A percentile compares a stretch with the other conserved stretches of the same genome.
Evolutionary conservation across 2,329 filamentous ascomycete genomes (phyloP).

Genomic region (Elsinoe batatas): DNA sequence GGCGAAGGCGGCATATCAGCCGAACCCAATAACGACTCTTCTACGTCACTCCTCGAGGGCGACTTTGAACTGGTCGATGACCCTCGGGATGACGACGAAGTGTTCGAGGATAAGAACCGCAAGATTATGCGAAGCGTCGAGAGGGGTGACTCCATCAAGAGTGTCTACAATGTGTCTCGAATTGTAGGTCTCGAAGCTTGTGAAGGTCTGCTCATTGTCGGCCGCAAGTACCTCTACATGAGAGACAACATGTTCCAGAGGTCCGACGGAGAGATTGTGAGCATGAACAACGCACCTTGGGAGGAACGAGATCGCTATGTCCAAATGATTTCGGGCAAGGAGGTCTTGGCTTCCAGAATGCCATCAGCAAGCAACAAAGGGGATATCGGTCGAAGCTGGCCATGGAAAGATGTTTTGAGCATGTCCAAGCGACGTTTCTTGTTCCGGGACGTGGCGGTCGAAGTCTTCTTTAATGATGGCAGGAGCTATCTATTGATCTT

Average conservation of each 20-base stretch:
- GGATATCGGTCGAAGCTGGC: conserved; percentile 82
- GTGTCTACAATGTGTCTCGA: conserved; percentile 89
- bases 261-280: conserved; percentile 90
- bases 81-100: conserved; percentile 72
- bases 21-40: conserved; percentile 32
- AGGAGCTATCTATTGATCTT: conserved; percentile 88
- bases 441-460: conserved; percentile 91
- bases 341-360: conserved; percentile 41
- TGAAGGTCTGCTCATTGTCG: conserved; percentile 86
- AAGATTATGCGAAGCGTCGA: conserved; percentile 94
- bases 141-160: conserved; percentile 81
- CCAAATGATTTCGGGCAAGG: conserved; percentile 76
- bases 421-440: conserved; percentile 92
- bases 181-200: conserved; percentile 89
- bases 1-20: background rate
- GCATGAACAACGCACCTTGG: conserved; percentile 82
- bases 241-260: conserved; percentile 96
- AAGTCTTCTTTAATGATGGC: conserved; percentile 94
- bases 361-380: conserved; percentile 34
- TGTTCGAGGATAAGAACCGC: conserved; percentile 93
- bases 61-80: conserved; percentile 96
- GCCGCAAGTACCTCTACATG: conserved; percentile 84
- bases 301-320: conserved; percentile 94
- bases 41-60: conserved; percentile 54
- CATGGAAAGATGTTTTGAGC: conserved; percentile 87